Base-by-base conservation (phyloP, 2,329 filamentous ascomycete genomes). In the Davidsoniella australis region DNA sequence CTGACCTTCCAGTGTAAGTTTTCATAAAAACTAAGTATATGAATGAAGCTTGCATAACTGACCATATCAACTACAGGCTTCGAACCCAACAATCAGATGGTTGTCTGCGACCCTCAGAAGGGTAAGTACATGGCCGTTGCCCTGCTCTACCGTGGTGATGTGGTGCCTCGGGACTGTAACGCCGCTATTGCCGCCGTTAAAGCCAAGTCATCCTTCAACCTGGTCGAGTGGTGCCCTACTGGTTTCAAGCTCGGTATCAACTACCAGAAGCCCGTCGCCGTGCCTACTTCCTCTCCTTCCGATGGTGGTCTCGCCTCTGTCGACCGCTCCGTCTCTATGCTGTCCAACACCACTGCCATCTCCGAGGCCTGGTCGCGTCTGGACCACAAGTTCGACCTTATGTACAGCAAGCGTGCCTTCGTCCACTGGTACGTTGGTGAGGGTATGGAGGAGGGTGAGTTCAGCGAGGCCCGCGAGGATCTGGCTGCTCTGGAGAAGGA, bases 381-480 rank as follows among this genome's bases (percentile, higher is more conserved):
- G 45, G 78, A 82, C 66, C 70, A 80, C 72, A 83, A 83, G 69
- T 83, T 84, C 65, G 79, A 83, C 58, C 78, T 83, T 59, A 83
- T 83, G 80, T 82, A 83, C 72, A 79, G 73, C 68, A 83, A 83
- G 74, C 78, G 80, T 57, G 79, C 80, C 53, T 83, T 84, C 58
- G 79, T 83, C 42, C 79, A 84, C 68, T 83, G 80, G 80, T 84
- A 84, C 57, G 85, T 91, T 48, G 85, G 85, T 56, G 85, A 91
- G 69, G 85, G 85, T 68, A 91, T 91, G 85, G 85, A 91, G 70
- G 85, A 91, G 65, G 85, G 85, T 59, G 85, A 91, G 66, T 91
- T 91, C 70, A 83, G 80, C 55, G 85, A 91, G 67, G 85, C 85
- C 54, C 80, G 85, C 58, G 85, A 91, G 69, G 85, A 91, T 63